Evolutionary conservation across 495 filamentous ascomycete species (phyloP).

Genomic region (Amorphotheca resinae): DNA sequence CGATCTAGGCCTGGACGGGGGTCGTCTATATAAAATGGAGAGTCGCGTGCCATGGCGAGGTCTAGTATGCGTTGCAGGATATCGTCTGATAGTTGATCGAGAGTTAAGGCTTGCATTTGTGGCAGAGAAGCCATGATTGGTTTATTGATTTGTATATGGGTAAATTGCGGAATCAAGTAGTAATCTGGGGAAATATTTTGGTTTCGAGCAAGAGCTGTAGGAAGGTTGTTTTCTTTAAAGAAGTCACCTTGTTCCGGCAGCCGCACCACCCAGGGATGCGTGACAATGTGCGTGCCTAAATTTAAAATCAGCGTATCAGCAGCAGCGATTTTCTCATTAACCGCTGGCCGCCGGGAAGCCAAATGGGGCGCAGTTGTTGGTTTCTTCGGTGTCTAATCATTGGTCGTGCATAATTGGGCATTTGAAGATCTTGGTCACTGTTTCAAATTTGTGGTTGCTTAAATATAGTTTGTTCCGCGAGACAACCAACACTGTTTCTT

Average conservation of each 20-base stretch:
- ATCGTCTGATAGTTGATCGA: neutral
- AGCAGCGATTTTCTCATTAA: neutral
- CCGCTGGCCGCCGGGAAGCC: neutral
- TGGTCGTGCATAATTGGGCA: neutral
- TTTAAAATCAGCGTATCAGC: neutral
- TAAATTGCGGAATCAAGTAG: neutral
- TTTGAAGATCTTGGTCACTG: no score
- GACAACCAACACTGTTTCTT: no score
- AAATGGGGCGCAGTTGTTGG: neutral
- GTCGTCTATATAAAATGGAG: neutral
- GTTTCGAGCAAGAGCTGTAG: neutral
- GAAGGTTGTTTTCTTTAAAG: neutral
- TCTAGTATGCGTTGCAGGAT: slow-evolving; percentile 1
- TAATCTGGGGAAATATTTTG: neutral
- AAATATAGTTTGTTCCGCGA: no score
- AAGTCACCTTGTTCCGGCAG: neutral
- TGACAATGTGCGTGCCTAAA: neutral
- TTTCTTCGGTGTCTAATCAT: neutral
- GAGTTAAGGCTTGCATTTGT: neutral
- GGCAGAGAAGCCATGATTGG: slow-evolving; percentile 1
- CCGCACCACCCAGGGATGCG: neutral
- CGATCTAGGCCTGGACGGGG: neutral
- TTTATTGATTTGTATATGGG: slow-evolving; percentile 1
- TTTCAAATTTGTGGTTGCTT: no score
- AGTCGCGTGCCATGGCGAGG: slow-evolving; percentile 1